phyloP scores from a whole-genome alignment of 2,329 filamentous ascomycete species.

The Arthrobotrys conoides region DNA sequence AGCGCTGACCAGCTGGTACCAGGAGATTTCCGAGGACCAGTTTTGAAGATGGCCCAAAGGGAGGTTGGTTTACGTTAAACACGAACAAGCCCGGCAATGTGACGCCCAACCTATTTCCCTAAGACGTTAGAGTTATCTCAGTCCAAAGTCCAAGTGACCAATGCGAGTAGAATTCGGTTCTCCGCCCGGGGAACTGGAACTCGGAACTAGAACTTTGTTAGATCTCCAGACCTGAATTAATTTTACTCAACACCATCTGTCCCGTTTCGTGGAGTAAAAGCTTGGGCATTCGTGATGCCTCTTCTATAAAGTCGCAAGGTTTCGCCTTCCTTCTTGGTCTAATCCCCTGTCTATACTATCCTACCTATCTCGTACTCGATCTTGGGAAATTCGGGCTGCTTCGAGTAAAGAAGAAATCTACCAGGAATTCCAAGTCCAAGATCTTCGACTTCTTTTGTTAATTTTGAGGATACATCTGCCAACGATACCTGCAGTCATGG shows the following conservation, averaged over 20 bases:
- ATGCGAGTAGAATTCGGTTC: conserved; percentile 30
- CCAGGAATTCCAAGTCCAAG: conserved; percentile 2
- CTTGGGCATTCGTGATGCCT: conserved; percentile 33
- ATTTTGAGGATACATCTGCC: not conserved
- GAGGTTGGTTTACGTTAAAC: conserved; percentile 9
- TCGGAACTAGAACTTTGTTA: conserved; percentile 8
- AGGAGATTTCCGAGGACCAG: conserved; percentile 42
- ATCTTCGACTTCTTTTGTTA: not conserved
- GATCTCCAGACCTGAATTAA: conserved; percentile 42
- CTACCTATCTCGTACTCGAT: conserved; percentile 9
- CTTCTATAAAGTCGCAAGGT: conserved; percentile 59
- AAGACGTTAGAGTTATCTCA: conserved; percentile 17
- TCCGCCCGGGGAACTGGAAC: conserved; percentile 57
- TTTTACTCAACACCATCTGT: conserved; percentile 46
- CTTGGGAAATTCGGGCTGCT: conserved; percentile 24
- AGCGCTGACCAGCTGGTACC: not conserved
- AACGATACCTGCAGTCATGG: conserved; percentile 10
- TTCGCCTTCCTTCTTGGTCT: conserved; percentile 23
- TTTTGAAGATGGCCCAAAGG: conserved; percentile 17
- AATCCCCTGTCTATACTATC: conserved; percentile 23
- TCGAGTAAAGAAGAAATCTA: conserved; percentile 15
- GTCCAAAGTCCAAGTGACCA: conserved; percentile 25
- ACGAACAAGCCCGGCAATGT: conserved; percentile 26
- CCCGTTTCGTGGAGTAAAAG: conserved; percentile 44
- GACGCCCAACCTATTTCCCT: not conserved